A percentile compares a stretch with the other conserved stretches of the same genome.
These are phyloP conservation scores for Chlamydomonas sp. DNA, from an alignment of 139 green algal genomes.

Conservation along the genomic window DNA sequence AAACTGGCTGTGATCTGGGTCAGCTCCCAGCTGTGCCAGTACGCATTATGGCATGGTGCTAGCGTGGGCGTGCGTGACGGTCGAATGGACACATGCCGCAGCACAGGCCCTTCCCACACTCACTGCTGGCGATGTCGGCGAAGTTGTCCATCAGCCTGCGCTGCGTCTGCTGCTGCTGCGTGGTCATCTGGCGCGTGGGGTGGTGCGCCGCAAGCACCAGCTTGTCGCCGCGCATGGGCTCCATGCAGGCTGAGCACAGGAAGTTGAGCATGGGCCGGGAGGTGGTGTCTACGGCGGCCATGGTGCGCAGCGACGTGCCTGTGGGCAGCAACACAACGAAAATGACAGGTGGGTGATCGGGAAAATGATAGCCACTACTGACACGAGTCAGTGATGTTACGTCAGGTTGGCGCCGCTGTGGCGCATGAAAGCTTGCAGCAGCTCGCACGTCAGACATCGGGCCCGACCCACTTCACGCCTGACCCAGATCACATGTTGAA, in stretches of 20 bases:
- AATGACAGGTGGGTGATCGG: background rate
- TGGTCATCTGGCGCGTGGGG: slow-evolving; percentile 35
- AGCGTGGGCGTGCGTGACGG: too few relatives aligned
- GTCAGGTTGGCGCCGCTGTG: too few relatives aligned
- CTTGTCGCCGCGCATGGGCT: slow-evolving; percentile 46
- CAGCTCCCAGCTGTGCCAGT: too few relatives aligned
- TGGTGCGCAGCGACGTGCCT: slow-evolving; percentile 29
- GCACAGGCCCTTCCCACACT: background rate
- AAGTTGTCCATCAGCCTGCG: slow-evolving; percentile 50
- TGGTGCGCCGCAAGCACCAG: slow-evolving; percentile 48
- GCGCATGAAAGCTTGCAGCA: too few relatives aligned
- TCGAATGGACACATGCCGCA: too few relatives aligned
- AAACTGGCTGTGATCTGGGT: too few relatives aligned
- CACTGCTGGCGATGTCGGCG: slow-evolving; percentile 30
- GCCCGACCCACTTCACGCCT: too few relatives aligned
- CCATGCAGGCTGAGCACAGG: slow-evolving; percentile 36
- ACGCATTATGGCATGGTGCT: too few relatives aligned
- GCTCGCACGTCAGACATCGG: too few relatives aligned
- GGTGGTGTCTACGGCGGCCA: slow-evolving; percentile 50
- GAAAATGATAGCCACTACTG: background rate
- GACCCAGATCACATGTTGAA: too few relatives aligned
- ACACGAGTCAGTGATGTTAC: too few relatives aligned
- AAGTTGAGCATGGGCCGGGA: slow-evolving; percentile 35
- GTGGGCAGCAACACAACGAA: background rate
- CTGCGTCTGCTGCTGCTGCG: slow-evolving; percentile 44